Evolutionary conservation across 768 basidiomycete genomes (phyloP), one percentile per base, ranked within the genome.

Genomic region (Lentinula lateritia): DNA sequence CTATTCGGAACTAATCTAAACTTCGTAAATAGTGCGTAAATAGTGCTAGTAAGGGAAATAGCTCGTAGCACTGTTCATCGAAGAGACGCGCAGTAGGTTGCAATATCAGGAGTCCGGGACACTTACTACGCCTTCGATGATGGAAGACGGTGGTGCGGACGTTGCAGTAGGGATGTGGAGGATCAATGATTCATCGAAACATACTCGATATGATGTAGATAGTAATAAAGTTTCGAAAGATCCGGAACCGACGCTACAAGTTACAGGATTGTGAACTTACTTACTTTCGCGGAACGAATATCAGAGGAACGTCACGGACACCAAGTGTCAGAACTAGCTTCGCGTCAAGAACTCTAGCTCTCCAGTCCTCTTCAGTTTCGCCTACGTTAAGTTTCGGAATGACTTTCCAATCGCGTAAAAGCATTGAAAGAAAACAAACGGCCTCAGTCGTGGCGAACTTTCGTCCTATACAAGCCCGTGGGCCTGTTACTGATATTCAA

Each of bases 401-500:
- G 10, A 87, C 67, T 34, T 70, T 75, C 79, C 79, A 86, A 50
- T 86, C 84, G 16, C 81, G 74, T 20, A 85, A 68, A 7, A 86
- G 66, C 65, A 75, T 70, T 1, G 82, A 75, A 18, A 87, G 74
- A 73, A 86, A 82, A 53, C 76, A 78, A 16, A 86, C 76, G 1
- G 76, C 74, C 66, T 87, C 83, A 0, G 74, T 76, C 0, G 76
- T 74, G 2, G 85, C 82, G 64, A 87, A 87, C 62, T 78, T 82
- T 34, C 81, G 73, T 5, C 85, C 85, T 12, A 85, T 70, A 63
- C 85, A 87, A 5, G 75, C 74, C 15, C 83, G 77, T 35, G 83
- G 82, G 52, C 81, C 81, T 78, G 62, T 5, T 1, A 28, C 50
- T 15, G 50, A 52, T 59, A 58, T 61, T 62, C 42, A 50, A 36